phyloP scores from a whole-genome alignment of 192 early-diverging fungal species.

The Coemansia asiatica region DNA sequence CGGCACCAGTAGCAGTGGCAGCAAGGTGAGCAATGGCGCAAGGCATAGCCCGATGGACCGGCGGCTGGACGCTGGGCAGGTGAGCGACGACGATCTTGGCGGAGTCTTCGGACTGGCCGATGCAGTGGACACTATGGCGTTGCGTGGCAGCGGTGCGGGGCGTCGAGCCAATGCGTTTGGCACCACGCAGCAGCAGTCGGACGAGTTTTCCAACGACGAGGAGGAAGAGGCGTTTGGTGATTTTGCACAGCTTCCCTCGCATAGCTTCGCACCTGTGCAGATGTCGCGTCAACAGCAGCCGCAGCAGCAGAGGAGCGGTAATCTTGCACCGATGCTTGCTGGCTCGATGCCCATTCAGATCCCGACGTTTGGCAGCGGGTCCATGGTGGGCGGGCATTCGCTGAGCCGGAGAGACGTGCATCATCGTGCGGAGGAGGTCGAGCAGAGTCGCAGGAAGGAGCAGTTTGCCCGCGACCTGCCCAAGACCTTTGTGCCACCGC shows the following conservation, averaged over 20 bases:
- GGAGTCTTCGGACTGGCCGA: not conserved
- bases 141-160: not conserved
- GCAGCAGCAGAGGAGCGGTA: slow-evolving; percentile 10
- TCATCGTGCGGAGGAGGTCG: slow-evolving; percentile 30
- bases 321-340: slow-evolving; percentile 42
- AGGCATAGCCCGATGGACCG: not conserved
- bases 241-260: slow-evolving; percentile 11
- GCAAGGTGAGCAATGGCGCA: not conserved
- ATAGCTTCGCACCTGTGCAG: not conserved
- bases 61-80: not conserved
- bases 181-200: slow-evolving; percentile 30
- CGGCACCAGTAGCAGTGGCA: not conserved
- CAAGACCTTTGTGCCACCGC: slow-evolving; percentile 52
- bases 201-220: slow-evolving; percentile 25
- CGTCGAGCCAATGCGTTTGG: not conserved
- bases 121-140: not conserved
- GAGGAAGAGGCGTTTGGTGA: slow-evolving; percentile 33
- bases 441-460: slow-evolving; percentile 30
- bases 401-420: slow-evolving; percentile 35
- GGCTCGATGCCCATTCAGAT: slow-evolving; percentile 55
- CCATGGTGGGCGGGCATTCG: slow-evolving; percentile 18
- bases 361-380: slow-evolving; percentile 24
- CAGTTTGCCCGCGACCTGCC: slow-evolving; percentile 35
- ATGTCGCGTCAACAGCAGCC: not conserved
- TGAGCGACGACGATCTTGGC: slow-evolving; percentile 8